Conservation (phyloP, 805 yeast genomes). For the Candida sithepensis region DNA sequence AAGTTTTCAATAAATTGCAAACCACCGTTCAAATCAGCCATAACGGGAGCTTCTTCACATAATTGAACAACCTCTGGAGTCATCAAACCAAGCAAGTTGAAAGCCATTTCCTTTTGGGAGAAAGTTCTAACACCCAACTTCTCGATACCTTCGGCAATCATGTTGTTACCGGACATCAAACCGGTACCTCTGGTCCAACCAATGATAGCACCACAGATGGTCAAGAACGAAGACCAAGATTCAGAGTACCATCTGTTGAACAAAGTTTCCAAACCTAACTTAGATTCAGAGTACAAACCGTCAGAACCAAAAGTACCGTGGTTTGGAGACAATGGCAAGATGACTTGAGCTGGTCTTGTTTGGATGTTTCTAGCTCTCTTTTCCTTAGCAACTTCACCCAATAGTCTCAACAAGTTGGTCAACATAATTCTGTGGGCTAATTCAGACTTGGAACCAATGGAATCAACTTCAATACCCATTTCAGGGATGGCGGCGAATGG, state of each 20-base stretch:
- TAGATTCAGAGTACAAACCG: constrained; percentile 97
- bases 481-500: constrained; percentile 99
- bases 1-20: constrained; percentile 89
- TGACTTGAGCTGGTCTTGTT: constrained; percentile 98
- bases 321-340: constrained; percentile 95
- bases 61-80: constrained; percentile 79
- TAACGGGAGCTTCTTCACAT: constrained; percentile 90
- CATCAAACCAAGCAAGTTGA: constrained; percentile 92
- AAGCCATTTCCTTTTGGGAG: constrained; percentile 99
- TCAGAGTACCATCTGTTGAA: constrained; percentile 99
- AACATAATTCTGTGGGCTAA: constrained; percentile 98
- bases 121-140: constrained; percentile 94
- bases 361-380: constrained; percentile 73
- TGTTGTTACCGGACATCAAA: constrained; percentile 94
- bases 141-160: constrained; percentile 97
- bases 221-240: constrained; percentile 91
- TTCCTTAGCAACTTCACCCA: constrained; percentile 85
- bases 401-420: constrained; percentile 86
- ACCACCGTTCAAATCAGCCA: constrained; percentile 99
- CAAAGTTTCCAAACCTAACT: constrained; percentile 89
- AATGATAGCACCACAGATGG: constrained; percentile 96
- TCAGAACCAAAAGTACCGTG: constrained; percentile 99
- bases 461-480: constrained; percentile 92
- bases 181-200: constrained; percentile 99
- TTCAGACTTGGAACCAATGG: constrained; percentile 92